phyloP scores from a whole-genome alignment of 257 asterid species.

The Solanum phureja region DNA sequence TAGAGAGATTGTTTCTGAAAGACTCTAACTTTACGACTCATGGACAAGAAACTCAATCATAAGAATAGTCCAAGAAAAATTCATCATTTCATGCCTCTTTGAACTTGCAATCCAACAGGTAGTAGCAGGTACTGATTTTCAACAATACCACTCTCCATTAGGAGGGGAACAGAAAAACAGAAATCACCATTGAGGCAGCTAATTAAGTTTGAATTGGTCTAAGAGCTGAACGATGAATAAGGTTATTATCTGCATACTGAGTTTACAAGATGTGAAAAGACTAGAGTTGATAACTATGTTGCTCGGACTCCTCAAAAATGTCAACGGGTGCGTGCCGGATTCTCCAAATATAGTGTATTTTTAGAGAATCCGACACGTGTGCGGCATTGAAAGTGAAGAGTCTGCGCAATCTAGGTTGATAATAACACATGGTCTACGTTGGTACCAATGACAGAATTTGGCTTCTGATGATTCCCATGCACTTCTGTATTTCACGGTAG shows the following conservation, averaged over 20 bases:
- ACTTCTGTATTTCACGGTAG: conserved; percentile 78
- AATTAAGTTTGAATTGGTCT: background rate
- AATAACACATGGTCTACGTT: conserved; percentile 21
- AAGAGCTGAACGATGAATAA: background rate
- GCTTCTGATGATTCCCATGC: conserved; percentile 89
- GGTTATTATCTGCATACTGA: background rate
- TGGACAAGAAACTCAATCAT: background rate
- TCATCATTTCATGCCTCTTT: background rate
- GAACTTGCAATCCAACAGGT: background rate
- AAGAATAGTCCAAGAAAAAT: background rate
- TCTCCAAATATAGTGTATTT: background rate
- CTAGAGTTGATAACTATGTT: background rate
- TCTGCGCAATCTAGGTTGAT: background rate
- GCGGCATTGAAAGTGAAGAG: background rate
- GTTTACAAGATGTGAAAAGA: background rate
- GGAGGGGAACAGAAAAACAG: background rate
- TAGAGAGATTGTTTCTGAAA: background rate
- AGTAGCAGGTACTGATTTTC: background rate
- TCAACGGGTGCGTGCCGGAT: background rate
- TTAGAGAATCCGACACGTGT: background rate
- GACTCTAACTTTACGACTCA: background rate
- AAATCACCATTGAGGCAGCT: background rate
- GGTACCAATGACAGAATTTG: conserved; percentile 88
- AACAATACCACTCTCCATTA: background rate
- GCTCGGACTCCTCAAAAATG: background rate